A percentile compares a stretch with the other conserved stretches of the same genome.
Evolutionary conservation across 345 rosid species (phyloP).

Genomic region (Rhodomyrtus tomentosa): DNA sequence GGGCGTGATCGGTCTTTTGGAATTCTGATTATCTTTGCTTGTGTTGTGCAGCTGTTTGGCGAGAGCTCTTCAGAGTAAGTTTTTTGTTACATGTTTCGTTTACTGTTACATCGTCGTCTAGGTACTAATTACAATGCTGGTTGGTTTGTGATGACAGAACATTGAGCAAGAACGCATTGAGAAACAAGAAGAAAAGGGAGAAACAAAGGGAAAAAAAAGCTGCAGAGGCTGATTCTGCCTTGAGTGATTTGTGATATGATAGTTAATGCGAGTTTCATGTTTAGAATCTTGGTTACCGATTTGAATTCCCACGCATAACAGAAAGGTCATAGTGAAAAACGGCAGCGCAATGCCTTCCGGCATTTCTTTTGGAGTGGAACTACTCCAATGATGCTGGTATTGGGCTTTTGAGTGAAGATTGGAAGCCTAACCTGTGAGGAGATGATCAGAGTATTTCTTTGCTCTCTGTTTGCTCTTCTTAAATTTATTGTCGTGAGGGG

Average conservation of each 20-base stretch:
- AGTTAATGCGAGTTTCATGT: neutral
- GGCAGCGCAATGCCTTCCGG: neutral
- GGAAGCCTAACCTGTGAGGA: neutral
- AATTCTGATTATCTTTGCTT: constrained; percentile 13
- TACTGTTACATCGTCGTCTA: neutral
- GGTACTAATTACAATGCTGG: neutral
- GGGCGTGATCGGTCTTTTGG: neutral
- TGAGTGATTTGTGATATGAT: neutral
- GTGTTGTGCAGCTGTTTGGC: constrained; percentile 52
- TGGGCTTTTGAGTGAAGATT: neutral
- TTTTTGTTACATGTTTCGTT: neutral
- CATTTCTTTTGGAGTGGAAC: neutral
- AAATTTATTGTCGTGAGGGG: neutral
- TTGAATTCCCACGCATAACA: neutral
- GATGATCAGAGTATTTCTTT: neutral
- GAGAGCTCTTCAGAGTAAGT: constrained; percentile 56
- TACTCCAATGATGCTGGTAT: neutral
- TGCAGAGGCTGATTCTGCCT: constrained; percentile 18
- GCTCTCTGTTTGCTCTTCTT: neutral
- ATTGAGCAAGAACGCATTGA: constrained; percentile 83
- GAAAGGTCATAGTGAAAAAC: neutral
- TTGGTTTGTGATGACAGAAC: constrained; percentile 19
- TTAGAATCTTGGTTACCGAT: neutral
- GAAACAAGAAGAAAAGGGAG: constrained; percentile 87
- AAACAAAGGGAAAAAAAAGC: constrained; percentile 76